phyloP scores from a whole-genome alignment of 345 rosid species.

The Noccaea caerulescens region DNA sequence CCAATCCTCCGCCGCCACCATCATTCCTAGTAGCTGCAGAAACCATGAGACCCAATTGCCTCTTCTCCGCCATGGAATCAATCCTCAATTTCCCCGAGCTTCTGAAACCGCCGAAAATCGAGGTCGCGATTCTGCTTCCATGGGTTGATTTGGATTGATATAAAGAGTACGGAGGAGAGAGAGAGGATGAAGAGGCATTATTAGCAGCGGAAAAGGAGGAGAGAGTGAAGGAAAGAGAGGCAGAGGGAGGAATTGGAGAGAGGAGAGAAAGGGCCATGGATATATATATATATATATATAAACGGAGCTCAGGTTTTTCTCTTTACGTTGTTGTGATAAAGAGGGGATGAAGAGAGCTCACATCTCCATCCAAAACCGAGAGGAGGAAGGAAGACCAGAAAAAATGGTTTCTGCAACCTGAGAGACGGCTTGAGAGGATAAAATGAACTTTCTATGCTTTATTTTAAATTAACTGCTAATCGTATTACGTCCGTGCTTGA shows the following conservation, averaged over 20 bases:
- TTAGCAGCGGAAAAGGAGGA: constrained; percentile 48
- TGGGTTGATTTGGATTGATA: constrained; percentile 35
- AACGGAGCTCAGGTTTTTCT: background rate
- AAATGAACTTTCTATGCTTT: constrained; percentile 5
- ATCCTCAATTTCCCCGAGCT: constrained; percentile 31
- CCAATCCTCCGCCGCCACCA: constrained; percentile 46
- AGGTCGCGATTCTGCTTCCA: constrained; percentile 34
- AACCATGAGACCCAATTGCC: constrained; percentile 42
- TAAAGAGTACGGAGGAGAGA: constrained; percentile 41
- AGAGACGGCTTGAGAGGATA: constrained; percentile 22
- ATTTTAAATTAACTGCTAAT: background rate
- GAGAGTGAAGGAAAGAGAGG: constrained; percentile 38
- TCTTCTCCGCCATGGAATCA: constrained; percentile 47
- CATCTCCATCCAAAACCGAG: constrained; percentile 48
- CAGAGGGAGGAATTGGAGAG: constrained; percentile 37
- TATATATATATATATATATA: too few relatives aligned
- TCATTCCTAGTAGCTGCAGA: constrained; percentile 30
- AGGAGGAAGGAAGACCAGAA: constrained; percentile 40
- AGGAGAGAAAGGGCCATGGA: constrained; percentile 51
- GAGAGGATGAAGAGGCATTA: constrained; percentile 52
- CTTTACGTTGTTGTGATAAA: constrained; percentile 20
- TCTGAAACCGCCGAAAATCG: constrained; percentile 32
- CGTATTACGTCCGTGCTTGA: background rate
- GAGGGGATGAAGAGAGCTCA: constrained; percentile 36
- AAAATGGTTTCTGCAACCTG: constrained; percentile 49